Conservation (phyloP, 768 basidiomycete species). For the Hericium rajendrae region DNA sequence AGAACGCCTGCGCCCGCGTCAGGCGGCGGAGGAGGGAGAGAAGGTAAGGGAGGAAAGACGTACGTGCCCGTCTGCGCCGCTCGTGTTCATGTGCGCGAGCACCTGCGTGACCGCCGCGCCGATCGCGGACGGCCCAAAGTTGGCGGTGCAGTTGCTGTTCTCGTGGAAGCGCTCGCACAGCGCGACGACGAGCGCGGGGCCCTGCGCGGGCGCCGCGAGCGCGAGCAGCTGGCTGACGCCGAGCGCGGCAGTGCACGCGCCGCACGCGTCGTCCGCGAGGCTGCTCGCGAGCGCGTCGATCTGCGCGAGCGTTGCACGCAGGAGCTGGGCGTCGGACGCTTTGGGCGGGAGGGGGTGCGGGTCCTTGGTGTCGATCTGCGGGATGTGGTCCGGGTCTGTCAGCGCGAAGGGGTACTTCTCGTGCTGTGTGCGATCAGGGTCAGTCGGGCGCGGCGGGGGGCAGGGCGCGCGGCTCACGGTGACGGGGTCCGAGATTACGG, state of each 20-base stretch:
- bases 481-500: slow-evolving; percentile 67
- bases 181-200: slow-evolving; percentile 43
- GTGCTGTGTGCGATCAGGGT: slow-evolving; percentile 29
- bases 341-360: slow-evolving; percentile 57
- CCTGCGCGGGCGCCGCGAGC: slow-evolving; percentile 50
- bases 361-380: slow-evolving; percentile 47
- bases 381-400: slow-evolving; percentile 54
- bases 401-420: slow-evolving; percentile 47
- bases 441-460: background rate
- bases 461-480: slow-evolving; percentile 28
- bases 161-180: slow-evolving; percentile 56
- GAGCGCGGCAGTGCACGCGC: slow-evolving; percentile 49
- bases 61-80: slow-evolving; percentile 68
- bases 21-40: no score
- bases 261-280: slow-evolving; percentile 46
- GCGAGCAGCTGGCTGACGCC: slow-evolving; percentile 59
- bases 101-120: slow-evolving; percentile 66
- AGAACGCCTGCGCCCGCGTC: slow-evolving; percentile 34
- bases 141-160: slow-evolving; percentile 33
- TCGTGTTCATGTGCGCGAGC: slow-evolving; percentile 57
- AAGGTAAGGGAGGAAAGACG: background rate
- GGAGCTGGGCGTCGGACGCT: slow-evolving; percentile 36
- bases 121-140: slow-evolving; percentile 35
- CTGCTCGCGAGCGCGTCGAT: slow-evolving; percentile 45
- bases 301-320: slow-evolving; percentile 45